Percentiles rank a stretch among this genome's conserved stretches.
Conservation (phyloP, 2,329 filamentous ascomycete species). For the Xylaria sp. region DNA sequence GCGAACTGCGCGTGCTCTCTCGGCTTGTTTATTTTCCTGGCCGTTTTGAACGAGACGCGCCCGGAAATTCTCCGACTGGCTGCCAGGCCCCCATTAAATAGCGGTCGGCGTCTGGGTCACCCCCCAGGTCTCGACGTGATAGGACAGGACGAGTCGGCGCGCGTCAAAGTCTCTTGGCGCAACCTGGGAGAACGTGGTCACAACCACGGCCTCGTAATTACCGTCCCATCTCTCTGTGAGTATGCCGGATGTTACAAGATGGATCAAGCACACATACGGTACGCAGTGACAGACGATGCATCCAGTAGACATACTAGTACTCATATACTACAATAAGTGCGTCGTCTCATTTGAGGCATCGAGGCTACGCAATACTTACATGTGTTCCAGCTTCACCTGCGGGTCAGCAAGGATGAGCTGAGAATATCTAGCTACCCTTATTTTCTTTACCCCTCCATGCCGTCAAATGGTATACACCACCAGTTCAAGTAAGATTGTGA, state of each 20-base stretch:
- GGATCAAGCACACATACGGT: slow-evolving; percentile 1
- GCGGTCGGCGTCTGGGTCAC: slow-evolving; percentile 44
- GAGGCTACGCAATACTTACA: background rate
- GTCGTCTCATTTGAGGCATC: no score
- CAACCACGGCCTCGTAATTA: slow-evolving; percentile 22
- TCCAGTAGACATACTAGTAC: background rate
- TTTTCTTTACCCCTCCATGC: background rate
- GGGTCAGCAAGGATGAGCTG: slow-evolving; percentile 3
- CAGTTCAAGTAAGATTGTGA: background rate
- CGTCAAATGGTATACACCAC: background rate
- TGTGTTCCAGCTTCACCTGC: background rate
- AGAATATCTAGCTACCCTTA: slow-evolving; percentile 4
- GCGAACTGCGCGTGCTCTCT: slow-evolving; percentile 32
- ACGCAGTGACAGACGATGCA: background rate
- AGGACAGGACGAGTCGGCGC: slow-evolving; percentile 40
- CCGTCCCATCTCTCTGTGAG: slow-evolving; percentile 1
- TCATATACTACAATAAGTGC: no score
- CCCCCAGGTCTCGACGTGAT: slow-evolving; percentile 41
- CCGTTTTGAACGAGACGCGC: slow-evolving; percentile 40
- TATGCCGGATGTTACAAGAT: slow-evolving; percentile 16
- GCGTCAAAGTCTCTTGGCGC: slow-evolving; percentile 38
- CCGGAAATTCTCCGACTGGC: slow-evolving; percentile 46
- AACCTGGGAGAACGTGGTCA: slow-evolving; percentile 28
- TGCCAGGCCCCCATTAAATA: slow-evolving; percentile 30
- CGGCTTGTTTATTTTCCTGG: slow-evolving; percentile 41